These are phyloP conservation scores for Plasmodium gallinaceum DNA, from an alignment of 169 alveolate genomes.

Conservation along the genomic window DNA sequence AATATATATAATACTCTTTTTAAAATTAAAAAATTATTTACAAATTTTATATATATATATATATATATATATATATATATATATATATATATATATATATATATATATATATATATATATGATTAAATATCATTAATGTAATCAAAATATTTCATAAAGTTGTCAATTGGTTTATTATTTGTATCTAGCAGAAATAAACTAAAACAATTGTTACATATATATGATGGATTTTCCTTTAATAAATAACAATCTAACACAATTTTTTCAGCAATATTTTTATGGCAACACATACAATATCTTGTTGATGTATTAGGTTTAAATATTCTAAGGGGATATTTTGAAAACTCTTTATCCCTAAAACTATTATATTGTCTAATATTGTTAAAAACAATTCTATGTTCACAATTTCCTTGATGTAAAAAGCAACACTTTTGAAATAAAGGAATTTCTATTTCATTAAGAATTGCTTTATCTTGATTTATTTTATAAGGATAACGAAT, in stretches of 20 bases:
- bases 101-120: conserved; percentile 10
- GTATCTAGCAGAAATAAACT: conserved; percentile 73
- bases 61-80: conserved; percentile 4
- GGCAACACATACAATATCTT: conserved; percentile 85
- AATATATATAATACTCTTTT: no score
- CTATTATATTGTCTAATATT: conserved; percentile 78
- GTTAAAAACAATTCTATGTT: conserved; percentile 87
- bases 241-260: conserved; percentile 83
- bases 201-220: conserved; percentile 86
- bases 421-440: conserved; percentile 83
- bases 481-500: conserved; percentile 79
- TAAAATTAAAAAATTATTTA: no score
- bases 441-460: conserved; percentile 83
- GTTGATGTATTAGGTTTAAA: conserved; percentile 83
- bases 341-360: conserved; percentile 72
- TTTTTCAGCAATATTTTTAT: conserved; percentile 79
- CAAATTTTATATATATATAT: neutral
- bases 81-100: neutral
- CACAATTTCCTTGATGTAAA: conserved; percentile 91
- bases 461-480: conserved; percentile 80
- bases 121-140: conserved; percentile 69
- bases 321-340: conserved; percentile 85
- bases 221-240: conserved; percentile 87
- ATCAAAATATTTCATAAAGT: conserved; percentile 48
- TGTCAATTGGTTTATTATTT: conserved; percentile 63